Evolutionary conservation across 1,139 yeast species (phyloP), one percentile per base, ranked within the genome.

Genomic region (Candida gigantensis): DNA sequence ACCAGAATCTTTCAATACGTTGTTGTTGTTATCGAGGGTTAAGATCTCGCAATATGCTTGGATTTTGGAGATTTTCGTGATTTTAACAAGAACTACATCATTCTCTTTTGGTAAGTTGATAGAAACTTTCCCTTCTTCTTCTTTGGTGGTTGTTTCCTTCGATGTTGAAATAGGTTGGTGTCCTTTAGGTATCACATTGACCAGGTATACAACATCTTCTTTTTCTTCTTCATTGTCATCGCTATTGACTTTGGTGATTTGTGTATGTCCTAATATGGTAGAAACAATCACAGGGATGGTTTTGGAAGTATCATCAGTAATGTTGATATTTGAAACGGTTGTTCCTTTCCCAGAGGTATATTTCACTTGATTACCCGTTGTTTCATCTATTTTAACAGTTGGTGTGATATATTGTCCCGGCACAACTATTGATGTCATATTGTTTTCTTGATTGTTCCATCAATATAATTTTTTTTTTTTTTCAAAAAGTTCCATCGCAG

Each of bases 41-140:
- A 92, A 58, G 28, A 92, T 86, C 51, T 89, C 97, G 35, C 89
- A 84, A 53, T 72, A 76, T 3, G 94, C 95, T 58, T 90, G 94
- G 44, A 76, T 78, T 16, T 73, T 64, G 12, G 76, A 72, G 32
- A 92, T 73, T 48, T 82, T 75, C 12, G 84, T 80, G 18, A 92
- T 85, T 37, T 81, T 72, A 0, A 88, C 89, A 16, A 92, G 65
- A 3, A 94, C 97, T 10, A 83, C 60, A 56, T 90, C 96, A 29
- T 87, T 85, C 46, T 88, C 96, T 45, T 79, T 78, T 3, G 98
- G 97, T 38, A 92, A 67, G 41, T 73, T 74, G 36, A 74, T 79
- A 13, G 80, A 54, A 9, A 55, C 50, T 21, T 28, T 24, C 6
- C 10, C 24, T 10, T 28, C 17, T n/a, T 19, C 8, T 3, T 19